Evolutionary conservation across 2,329 filamentous ascomycete genomes (phyloP).

Genomic region (Fusarium nodosum): DNA sequence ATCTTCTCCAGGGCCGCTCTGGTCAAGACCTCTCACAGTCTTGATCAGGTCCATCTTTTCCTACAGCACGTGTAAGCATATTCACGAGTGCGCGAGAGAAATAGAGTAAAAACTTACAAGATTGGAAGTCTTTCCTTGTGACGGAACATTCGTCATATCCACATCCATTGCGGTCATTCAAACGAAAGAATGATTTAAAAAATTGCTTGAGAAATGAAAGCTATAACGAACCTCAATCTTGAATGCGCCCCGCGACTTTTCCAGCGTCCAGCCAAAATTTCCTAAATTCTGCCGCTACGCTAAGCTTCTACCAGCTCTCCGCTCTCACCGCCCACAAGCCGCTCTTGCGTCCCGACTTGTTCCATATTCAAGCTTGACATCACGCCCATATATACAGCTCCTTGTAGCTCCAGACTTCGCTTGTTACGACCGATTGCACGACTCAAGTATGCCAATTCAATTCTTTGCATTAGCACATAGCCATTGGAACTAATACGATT

Average conservation of each 20-base stretch:
- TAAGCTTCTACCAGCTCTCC: constrained; percentile 42
- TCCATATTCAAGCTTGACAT: constrained; percentile 55
- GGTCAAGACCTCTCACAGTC: constrained; percentile 68
- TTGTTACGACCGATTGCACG: constrained; percentile 43
- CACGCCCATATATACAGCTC: constrained; percentile 52
- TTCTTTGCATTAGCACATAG: neutral
- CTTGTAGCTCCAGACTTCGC: constrained; percentile 48
- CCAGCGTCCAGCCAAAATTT: constrained; percentile 57
- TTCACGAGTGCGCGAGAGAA: constrained; percentile 8
- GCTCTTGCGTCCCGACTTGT: constrained; percentile 56
- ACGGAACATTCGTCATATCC: constrained; percentile 35
- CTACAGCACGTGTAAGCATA: constrained; percentile 48
- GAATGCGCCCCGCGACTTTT: constrained; percentile 48
- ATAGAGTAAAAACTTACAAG: constrained; percentile 34
- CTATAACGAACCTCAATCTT: constrained; percentile 32
- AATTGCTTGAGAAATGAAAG: constrained; percentile 33
- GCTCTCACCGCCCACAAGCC: constrained; percentile 61
- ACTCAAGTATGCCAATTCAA: constrained; percentile 47
- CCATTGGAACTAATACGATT: constrained; percentile 44
- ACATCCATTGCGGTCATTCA: constrained; percentile 40
- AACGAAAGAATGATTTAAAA: constrained; percentile 24
- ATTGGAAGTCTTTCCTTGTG: constrained; percentile 3
- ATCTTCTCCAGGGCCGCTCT: constrained; percentile 60
- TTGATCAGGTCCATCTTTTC: constrained; percentile 61
- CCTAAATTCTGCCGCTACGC: constrained; percentile 61